Evolutionary conservation across 2,329 filamentous ascomycete species (phyloP).

Genomic region (Colletotrichum nymphaeae): DNA sequence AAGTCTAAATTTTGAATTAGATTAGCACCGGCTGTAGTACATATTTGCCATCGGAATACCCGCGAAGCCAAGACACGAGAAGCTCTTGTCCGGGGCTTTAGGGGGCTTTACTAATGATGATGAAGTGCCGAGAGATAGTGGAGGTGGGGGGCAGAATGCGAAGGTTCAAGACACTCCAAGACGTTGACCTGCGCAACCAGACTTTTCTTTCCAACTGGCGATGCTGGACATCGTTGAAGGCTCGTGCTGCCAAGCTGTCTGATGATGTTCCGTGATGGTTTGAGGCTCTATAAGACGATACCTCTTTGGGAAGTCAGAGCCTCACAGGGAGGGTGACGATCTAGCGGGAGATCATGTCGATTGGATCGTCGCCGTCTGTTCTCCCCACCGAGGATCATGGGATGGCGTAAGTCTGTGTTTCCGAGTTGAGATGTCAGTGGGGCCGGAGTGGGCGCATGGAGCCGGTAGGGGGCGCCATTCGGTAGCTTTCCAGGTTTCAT

Average conservation of each 20-base stretch:
- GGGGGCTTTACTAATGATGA: constrained; percentile 9
- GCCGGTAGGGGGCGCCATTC: not conserved
- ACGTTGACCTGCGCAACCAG: not conserved
- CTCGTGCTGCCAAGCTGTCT: constrained; percentile 31
- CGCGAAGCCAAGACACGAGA: constrained; percentile 18
- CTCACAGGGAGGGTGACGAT: constrained; percentile 22
- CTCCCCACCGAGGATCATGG: constrained; percentile 20
- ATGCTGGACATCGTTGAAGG: constrained; percentile 6
- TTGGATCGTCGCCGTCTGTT: constrained; percentile 29
- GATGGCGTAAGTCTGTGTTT: constrained; percentile 34
- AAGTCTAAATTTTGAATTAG: constrained; percentile 34
- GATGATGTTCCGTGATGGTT: constrained; percentile 34
- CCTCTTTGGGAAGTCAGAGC: constrained; percentile 14
- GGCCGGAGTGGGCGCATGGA: constrained; percentile 28
- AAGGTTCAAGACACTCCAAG: not conserved
- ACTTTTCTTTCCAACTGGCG: not conserved
- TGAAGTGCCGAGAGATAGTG: constrained; percentile 10
- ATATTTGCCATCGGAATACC: constrained; percentile 15
- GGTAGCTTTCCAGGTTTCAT: constrained; percentile 28
- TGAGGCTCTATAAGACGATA: constrained; percentile 32
- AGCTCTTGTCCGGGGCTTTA: not conserved
- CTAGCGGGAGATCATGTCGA: constrained; percentile 31
- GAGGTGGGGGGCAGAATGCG: not conserved
- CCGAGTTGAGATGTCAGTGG: constrained; percentile 25
- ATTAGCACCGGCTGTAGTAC: constrained; percentile 8